phyloP scores from a whole-genome alignment of 768 basidiomycete genomes.

The Suillus ampliporus region DNA sequence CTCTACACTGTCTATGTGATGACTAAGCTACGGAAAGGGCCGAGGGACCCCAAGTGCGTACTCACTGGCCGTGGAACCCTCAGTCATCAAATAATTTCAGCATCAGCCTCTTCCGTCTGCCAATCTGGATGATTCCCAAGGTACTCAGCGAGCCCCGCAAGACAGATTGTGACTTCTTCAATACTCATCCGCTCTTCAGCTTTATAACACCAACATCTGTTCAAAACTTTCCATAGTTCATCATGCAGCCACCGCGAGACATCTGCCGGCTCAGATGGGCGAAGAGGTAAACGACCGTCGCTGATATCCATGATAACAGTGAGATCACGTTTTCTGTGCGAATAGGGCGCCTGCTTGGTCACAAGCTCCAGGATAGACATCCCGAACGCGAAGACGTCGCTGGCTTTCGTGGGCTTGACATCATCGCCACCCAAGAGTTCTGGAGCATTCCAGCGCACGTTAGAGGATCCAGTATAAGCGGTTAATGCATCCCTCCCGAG shows the following conservation, averaged over 20 bases:
- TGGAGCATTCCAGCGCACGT: conserved; percentile 66
- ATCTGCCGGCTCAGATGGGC: conserved; percentile 44
- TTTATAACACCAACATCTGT: conserved; percentile 51
- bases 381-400: conserved; percentile 63
- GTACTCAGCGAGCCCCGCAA: not conserved
- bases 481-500: conserved; percentile 52
- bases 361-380: conserved; percentile 67
- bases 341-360: conserved; percentile 56
- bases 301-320: conserved; percentile 54
- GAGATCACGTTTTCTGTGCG: conserved; percentile 54
- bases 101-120: not conserved
- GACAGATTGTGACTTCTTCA: not conserved
- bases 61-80: too few relatives aligned
- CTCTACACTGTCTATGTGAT: too few relatives aligned
- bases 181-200: conserved; percentile 42
- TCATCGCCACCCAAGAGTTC: conserved; percentile 56
- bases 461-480: conserved; percentile 51
- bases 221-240: conserved; percentile 51
- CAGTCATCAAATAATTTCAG: not conserved
- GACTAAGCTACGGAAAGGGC: too few relatives aligned
- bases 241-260: conserved; percentile 49
- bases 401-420: conserved; percentile 47
- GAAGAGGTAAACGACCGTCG: conserved; percentile 44
- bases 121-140: not conserved
- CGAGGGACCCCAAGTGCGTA: too few relatives aligned